phyloP scores from a whole-genome alignment of 2,329 filamentous ascomycete genomes.

The Stagonosporopsis chrysanthemi region DNA sequence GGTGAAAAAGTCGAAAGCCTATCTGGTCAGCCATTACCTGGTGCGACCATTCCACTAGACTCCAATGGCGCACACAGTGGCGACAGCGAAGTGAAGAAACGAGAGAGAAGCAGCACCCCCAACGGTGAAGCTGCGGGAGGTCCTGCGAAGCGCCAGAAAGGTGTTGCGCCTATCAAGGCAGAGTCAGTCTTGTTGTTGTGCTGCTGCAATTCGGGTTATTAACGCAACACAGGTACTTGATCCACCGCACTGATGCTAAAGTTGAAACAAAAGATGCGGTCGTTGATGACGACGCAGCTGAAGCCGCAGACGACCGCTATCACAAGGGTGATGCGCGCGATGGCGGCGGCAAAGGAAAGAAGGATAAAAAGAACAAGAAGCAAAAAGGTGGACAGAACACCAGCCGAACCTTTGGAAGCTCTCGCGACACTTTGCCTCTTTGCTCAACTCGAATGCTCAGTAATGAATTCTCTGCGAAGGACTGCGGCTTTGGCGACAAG shows the following conservation, averaged over 20 bases:
- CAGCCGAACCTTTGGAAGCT: slow-evolving; percentile 79
- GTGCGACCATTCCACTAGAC: slow-evolving; percentile 21
- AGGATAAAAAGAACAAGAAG: slow-evolving; percentile 63
- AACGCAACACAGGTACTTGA: slow-evolving; percentile 39
- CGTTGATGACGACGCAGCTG: slow-evolving; percentile 65
- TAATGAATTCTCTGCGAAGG: slow-evolving; percentile 79
- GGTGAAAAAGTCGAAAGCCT: slow-evolving; percentile 20
- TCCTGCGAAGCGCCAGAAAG: slow-evolving; percentile 51
- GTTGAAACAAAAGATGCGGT: slow-evolving; percentile 34
- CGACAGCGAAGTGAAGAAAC: slow-evolving; percentile 42
- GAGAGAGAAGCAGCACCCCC: slow-evolving; percentile 45
- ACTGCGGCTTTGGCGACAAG: slow-evolving; percentile 79
- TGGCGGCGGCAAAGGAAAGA: slow-evolving; percentile 52
- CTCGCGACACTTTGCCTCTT: slow-evolving; percentile 77
- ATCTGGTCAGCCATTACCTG: slow-evolving; percentile 20
- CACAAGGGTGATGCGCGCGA: slow-evolving; percentile 51
- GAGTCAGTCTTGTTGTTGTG: slow-evolving; percentile 61
- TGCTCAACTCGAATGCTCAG: slow-evolving; percentile 76
- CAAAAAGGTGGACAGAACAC: slow-evolving; percentile 82
- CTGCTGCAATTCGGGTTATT: neutral
- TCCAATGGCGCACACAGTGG: slow-evolving; percentile 30
- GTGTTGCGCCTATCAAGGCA: slow-evolving; percentile 74
- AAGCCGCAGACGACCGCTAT: slow-evolving; percentile 58
- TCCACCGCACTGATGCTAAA: slow-evolving; percentile 40
- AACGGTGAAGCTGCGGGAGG: slow-evolving; percentile 35